Evolutionary conservation across 2,329 filamentous ascomycete genomes (phyloP).

Genomic region (Cladophialophora psammophila): DNA sequence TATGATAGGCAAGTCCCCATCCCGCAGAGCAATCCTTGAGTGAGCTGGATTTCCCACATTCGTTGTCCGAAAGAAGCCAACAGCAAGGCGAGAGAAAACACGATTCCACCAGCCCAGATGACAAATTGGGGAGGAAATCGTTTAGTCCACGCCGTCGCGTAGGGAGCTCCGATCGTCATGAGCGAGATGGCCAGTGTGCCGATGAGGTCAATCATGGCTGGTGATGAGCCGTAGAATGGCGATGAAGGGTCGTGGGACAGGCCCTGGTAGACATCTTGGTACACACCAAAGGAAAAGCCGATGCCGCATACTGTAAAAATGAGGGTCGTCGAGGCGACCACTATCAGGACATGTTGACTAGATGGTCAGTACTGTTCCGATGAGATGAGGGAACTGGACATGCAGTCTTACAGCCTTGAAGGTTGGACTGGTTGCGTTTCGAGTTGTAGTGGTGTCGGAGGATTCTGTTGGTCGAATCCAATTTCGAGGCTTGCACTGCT

Average conservation of each 20-base stretch:
- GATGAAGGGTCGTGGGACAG: constrained; percentile 42
- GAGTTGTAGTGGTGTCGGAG: not conserved
- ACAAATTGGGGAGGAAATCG: constrained; percentile 45
- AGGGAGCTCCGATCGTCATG: constrained; percentile 48
- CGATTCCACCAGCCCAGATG: constrained; percentile 43
- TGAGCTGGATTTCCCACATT: constrained; percentile 68
- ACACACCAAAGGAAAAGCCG: constrained; percentile 51
- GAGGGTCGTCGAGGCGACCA: not conserved
- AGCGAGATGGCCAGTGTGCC: constrained; percentile 48
- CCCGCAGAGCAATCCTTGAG: constrained; percentile 68
- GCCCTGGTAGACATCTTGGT: constrained; percentile 41
- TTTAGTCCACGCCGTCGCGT: constrained; percentile 47
- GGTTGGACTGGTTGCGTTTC: not conserved
- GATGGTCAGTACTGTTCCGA: not conserved
- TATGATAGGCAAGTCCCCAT: constrained; percentile 69
- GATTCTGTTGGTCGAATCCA: not conserved
- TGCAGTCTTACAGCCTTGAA: not conserved
- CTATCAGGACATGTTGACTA: not conserved
- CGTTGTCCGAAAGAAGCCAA: constrained; percentile 52
- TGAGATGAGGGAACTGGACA: not conserved
- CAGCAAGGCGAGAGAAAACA: constrained; percentile 46
- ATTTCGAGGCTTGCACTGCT: not conserved
- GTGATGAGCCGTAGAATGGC: constrained; percentile 48
- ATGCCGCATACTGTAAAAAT: constrained; percentile 34
- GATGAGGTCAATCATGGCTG: constrained; percentile 50